Conservation (phyloP, 306 rosid genomes). For the Sesbania bispinosa region DNA sequence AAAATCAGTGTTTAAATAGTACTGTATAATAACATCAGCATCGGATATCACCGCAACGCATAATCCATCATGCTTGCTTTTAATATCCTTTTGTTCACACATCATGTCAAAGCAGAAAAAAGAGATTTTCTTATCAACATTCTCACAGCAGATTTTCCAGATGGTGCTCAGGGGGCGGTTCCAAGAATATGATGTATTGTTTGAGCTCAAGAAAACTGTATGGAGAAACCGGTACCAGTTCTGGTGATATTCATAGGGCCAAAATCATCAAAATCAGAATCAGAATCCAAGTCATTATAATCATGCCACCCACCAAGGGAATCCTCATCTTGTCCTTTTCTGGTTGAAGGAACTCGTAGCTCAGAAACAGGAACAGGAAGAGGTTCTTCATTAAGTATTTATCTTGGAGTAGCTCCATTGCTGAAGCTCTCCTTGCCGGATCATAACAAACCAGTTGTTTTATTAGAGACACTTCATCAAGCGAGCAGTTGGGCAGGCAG, state of each 20-base stretch:
- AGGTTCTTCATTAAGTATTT: conserved; percentile 76
- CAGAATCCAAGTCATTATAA: conserved; percentile 46
- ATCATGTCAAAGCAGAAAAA: not conserved
- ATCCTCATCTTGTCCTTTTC: conserved; percentile 45
- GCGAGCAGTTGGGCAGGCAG: conserved; percentile 54
- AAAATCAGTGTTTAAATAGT: not conserved
- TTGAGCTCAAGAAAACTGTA: conserved; percentile 57
- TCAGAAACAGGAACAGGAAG: conserved; percentile 67
- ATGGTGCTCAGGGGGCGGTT: not conserved
- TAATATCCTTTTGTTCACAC: conserved; percentile 13
- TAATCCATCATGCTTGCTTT: conserved; percentile 6
- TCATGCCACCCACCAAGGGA: conserved; percentile 50
- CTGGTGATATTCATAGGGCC: conserved; percentile 46
- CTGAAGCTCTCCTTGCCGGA: conserved; percentile 70
- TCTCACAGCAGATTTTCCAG: conserved; percentile 12
- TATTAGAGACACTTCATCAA: conserved; percentile 53
- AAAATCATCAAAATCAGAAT: conserved; percentile 81
- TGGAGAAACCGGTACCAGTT: conserved; percentile 61
- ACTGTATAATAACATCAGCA: not conserved
- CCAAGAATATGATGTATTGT: conserved; percentile 28
- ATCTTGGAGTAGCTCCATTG: conserved; percentile 75
- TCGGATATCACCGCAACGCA: not conserved
- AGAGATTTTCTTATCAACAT: not conserved
- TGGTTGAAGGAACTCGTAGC: conserved; percentile 60
- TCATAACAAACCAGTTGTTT: conserved; percentile 72